A percentile compares a stretch with the other conserved stretches of the same genome.
phyloP scores from a whole-genome alignment of 441 rosid genomes.

The Adansonia grandidieri region DNA sequence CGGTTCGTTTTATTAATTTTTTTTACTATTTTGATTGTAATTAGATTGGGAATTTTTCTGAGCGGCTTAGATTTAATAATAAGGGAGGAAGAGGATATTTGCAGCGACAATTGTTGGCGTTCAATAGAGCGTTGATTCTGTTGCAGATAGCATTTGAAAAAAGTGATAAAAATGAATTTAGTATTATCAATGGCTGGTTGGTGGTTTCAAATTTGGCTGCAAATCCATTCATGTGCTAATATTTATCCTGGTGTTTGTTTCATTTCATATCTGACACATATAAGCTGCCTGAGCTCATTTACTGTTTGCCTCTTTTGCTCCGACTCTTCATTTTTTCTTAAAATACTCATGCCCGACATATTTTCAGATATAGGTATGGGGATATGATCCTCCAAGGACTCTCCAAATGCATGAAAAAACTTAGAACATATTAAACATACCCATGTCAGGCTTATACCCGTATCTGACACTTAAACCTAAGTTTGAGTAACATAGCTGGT shows the following conservation, averaged over 20 bases:
- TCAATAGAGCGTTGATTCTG: background rate
- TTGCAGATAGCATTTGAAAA: background rate
- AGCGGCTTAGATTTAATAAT: background rate
- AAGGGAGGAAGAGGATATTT: constrained; percentile 1
- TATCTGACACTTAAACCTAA: too few species aligned
- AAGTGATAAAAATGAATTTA: background rate
- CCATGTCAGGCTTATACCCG: too few species aligned
- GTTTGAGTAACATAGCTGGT: background rate
- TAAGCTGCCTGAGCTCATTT: background rate
- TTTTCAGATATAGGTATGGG: too few species aligned
- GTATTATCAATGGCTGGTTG: background rate
- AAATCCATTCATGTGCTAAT: background rate
- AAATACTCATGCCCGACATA: too few species aligned
- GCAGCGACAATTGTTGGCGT: background rate
- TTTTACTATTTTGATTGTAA: background rate
- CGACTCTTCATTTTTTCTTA: too few species aligned
- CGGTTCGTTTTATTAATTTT: background rate
- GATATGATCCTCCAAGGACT: too few species aligned
- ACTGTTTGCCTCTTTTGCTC: too few species aligned
- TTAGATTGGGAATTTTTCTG: constrained; percentile 1
- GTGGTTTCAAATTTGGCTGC: background rate
- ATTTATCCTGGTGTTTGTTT: background rate
- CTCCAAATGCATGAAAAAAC: too few species aligned
- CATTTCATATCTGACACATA: background rate
- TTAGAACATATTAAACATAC: too few species aligned